These are phyloP conservation scores for Mycosphaerella sp. DNA, from an alignment of 2,329 filamentous ascomycete species.

Conservation along the genomic window DNA sequence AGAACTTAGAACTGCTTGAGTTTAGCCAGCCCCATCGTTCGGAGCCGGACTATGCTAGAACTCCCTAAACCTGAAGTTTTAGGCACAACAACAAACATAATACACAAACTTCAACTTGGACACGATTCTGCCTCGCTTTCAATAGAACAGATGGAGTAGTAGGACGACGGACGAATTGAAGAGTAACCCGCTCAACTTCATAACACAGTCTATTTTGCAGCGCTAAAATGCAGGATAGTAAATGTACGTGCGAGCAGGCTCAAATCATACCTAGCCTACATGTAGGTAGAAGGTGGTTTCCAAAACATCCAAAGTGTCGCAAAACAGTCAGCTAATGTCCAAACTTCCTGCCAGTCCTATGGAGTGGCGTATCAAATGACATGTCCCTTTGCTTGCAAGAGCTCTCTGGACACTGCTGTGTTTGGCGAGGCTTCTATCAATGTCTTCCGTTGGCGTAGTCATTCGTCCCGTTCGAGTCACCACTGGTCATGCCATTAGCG, in stretches of 20 bases:
- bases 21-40: too few species aligned
- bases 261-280: neutral
- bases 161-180: too few species aligned
- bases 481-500: neutral
- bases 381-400: too few species aligned
- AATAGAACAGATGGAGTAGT: too few species aligned
- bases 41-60: too few species aligned
- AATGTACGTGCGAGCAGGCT: neutral
- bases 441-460: constrained; percentile 2
- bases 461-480: neutral
- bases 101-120: too few species aligned
- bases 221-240: neutral
- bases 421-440: neutral
- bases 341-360: neutral
- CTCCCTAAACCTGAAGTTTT: too few species aligned
- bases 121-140: too few species aligned
- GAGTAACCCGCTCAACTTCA: too few species aligned
- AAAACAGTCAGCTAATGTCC: neutral
- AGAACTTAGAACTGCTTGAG: too few species aligned
- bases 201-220: neutral
- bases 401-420: neutral
- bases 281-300: neutral
- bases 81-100: too few species aligned
- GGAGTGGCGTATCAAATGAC: too few species aligned
- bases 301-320: neutral